phyloP scores from a whole-genome alignment of 1,284 basidiomycete species.

The Marasmius tenuissimus region DNA sequence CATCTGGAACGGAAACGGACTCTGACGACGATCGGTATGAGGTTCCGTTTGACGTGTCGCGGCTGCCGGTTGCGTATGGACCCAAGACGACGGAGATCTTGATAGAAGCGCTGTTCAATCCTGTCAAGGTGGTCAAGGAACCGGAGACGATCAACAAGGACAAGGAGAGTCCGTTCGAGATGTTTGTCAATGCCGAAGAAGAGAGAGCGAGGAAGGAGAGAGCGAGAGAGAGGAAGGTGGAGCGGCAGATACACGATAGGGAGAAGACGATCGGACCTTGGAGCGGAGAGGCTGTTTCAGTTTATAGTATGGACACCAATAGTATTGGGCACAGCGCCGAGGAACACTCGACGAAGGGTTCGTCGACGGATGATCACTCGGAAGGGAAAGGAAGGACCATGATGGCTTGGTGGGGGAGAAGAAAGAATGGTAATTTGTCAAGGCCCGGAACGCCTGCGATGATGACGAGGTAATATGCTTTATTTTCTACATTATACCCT shows the following conservation, averaged over 20 bases:
- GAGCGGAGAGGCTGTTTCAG: neutral
- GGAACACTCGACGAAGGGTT: neutral
- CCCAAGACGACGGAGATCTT: constrained; percentile 65
- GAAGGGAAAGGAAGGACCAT: neutral
- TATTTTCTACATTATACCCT: too few species aligned
- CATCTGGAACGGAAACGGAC: neutral
- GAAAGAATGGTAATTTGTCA: neutral
- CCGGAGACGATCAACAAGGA: neutral
- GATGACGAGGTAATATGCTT: too few species aligned
- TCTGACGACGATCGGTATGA: constrained; percentile 6
- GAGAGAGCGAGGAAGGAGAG: neutral
- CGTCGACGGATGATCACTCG: neutral
- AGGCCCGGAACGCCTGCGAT: neutral
- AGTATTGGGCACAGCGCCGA: neutral
- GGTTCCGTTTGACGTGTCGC: constrained; percentile 42
- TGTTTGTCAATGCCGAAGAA: neutral
- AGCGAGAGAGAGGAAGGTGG: neutral
- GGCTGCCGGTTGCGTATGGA: constrained; percentile 51
- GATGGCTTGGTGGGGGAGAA: neutral
- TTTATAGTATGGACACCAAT: neutral
- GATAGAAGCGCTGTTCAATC: constrained; percentile 79
- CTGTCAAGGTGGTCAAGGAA: constrained; percentile 28
- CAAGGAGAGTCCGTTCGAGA: neutral
- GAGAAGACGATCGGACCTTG: neutral
- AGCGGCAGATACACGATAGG: neutral